These are phyloP conservation scores for Hypoxylon lienhwacheense DNA, from an alignment of 495 filamentous ascomycete species.

Conservation along the genomic window DNA sequence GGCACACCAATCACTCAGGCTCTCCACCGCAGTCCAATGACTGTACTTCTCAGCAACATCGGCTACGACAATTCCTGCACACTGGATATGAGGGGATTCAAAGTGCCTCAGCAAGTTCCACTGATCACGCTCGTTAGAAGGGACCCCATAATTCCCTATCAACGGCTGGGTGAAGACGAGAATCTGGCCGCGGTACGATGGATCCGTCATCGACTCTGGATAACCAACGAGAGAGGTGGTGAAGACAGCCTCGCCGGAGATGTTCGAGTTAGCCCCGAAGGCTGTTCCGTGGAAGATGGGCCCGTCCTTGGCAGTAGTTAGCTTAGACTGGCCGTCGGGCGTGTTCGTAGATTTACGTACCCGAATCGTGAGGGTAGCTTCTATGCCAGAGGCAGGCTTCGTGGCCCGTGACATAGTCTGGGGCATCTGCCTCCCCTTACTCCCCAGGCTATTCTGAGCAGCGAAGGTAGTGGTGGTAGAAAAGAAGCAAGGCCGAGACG, in stretches of 20 bases:
- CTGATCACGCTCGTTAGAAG: constrained; percentile 72
- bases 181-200: constrained; percentile 98
- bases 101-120: constrained; percentile 87
- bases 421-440: constrained; percentile 63
- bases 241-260: constrained; percentile 93
- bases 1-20: constrained; percentile 89
- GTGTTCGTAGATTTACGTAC: constrained; percentile 45
- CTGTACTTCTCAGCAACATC: constrained; percentile 92
- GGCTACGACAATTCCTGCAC: constrained; percentile 90
- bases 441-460: constrained; percentile 56
- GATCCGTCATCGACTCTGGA: constrained; percentile 97
- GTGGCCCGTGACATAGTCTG: constrained; percentile 49
- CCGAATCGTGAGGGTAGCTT: constrained; percentile 91
- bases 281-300: constrained; percentile 92
- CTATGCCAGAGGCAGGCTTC: constrained; percentile 64
- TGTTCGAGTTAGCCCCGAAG: constrained; percentile 88
- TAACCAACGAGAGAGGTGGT: constrained; percentile 93
- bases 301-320: constrained; percentile 60
- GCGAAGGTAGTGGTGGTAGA: constrained; percentile 51
- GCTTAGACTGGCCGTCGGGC: neutral
- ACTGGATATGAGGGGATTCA: constrained; percentile 95
- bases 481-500: constrained; percentile 54
- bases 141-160: constrained; percentile 98
- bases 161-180: constrained; percentile 98
- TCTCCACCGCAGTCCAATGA: constrained; percentile 98